Evolutionary conservation across 1,284 basidiomycete genomes (phyloP), one percentile per base, ranked within the genome.

Genomic region (Caloboletus inedulis): DNA sequence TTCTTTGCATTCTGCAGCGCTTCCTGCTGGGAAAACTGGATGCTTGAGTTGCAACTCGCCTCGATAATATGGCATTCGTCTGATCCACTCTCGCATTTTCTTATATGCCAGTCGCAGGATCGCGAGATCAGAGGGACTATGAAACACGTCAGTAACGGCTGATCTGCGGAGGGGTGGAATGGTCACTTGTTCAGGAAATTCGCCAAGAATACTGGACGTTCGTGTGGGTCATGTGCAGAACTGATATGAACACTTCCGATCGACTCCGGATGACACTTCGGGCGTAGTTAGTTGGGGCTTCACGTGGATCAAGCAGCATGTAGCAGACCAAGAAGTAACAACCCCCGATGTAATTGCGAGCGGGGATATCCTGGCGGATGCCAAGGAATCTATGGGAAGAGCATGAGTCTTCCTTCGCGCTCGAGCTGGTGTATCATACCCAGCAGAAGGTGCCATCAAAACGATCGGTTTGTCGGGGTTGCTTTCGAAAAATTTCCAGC

Each of bases 51-150:
- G 54, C 8, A 74, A 62, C 56, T 85, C 83, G 9, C 84, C 84
- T n/a, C 78, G 73, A 63, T 76, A 86, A 36, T 65, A 67, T 0
- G 72, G 66, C 75, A 85, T 79, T 6, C 83, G 77, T 18, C 85
- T 76, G 3, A 76, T 76, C 34, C 81, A 62, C 64, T 87, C 85
- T n/a, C 82, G 71, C 21, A 68, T 54, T 55, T 72, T 75, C 62
- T 87, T 88, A 63, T 85, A 88, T 0, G 61, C 69, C 75, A 80
- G 82, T 47, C 76, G 69, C 54, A 83, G 62, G 12, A 77, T 68
- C 3, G 71, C 74, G 3, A 87, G 34, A 62, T 87, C 85, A 4
- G 76, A 77, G 12, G 71, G 59, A n/a, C 80, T 83, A 44, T 12
- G 7, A n/a, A 4, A 14, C n/a, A 16, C 19, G 10, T 64, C 50